phyloP scores from a whole-genome alignment of 2,329 filamentous ascomycete genomes.

The Fusarium sp. region DNA sequence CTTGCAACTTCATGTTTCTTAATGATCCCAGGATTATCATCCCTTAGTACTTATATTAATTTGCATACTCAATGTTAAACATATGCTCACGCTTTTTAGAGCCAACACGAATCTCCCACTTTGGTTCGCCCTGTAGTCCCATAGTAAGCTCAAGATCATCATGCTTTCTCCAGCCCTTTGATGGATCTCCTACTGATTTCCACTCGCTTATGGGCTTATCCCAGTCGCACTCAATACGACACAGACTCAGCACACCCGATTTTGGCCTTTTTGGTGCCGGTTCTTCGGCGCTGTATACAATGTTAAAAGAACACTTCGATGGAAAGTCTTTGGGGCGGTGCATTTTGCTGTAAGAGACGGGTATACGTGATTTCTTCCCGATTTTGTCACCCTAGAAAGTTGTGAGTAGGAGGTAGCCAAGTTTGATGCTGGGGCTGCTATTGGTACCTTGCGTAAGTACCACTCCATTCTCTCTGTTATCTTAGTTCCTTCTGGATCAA shows the following conservation, averaged over 20 bases:
- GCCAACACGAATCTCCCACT: neutral
- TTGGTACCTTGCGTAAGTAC: neutral
- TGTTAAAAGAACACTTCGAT: neutral
- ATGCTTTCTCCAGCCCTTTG: neutral
- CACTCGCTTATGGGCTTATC: neutral
- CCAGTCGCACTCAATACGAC: neutral
- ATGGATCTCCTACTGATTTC: neutral
- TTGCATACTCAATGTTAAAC: neutral
- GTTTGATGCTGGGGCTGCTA: fast-evolving
- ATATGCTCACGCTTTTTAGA: neutral
- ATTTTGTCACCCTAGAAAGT: neutral
- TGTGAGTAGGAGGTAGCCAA: too few relatives aligned
- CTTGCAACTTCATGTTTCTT: too few relatives aligned
- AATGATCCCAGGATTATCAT: too few relatives aligned
- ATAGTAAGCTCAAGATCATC: neutral
- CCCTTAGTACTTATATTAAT: too few relatives aligned
- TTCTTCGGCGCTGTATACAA: neutral
- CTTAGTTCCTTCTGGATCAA: neutral
- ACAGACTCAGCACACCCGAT: neutral
- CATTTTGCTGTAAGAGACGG: neutral
- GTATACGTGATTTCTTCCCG: neutral
- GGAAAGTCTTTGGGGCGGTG: neutral
- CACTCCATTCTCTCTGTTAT: neutral
- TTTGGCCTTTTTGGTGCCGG: neutral
- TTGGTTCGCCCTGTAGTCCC: neutral